Evolutionary conservation across 2,329 filamentous ascomycete species (phyloP).

Genomic region (Ascochyta koolunga): DNA sequence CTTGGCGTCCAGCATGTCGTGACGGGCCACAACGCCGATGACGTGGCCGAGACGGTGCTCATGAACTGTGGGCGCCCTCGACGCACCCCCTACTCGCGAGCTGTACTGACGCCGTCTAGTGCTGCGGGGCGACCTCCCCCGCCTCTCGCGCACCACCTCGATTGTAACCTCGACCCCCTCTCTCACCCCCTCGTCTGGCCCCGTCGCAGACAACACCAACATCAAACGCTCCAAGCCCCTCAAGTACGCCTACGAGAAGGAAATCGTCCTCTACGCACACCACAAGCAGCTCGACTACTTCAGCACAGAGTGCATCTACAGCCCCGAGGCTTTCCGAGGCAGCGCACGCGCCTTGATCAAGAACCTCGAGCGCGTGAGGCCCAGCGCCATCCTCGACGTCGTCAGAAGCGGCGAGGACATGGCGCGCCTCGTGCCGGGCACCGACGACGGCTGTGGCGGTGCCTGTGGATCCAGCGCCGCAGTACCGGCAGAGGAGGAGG

Average conservation of each 20-base stretch:
- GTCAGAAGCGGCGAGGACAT: conserved; percentile 96
- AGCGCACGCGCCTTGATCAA: conserved; percentile 93
- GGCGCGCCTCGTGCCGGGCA: conserved; percentile 77
- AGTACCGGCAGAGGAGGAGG: conserved; percentile 66
- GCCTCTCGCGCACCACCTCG: conserved; percentile 84
- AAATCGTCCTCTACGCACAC: conserved; percentile 96
- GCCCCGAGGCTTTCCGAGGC: conserved; percentile 92
- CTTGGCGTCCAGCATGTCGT: conserved; percentile 91
- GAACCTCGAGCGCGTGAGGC: conserved; percentile 88
- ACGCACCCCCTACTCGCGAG: not conserved
- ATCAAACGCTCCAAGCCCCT: conserved; percentile 96
- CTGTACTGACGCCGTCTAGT: conserved; percentile 50
- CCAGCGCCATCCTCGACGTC: conserved; percentile 93
- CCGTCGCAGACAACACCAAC: conserved; percentile 71
- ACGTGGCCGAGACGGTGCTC: conserved; percentile 94
- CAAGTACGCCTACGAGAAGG: conserved; percentile 98
- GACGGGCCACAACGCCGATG: conserved; percentile 96
- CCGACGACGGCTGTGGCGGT: conserved; percentile 44
- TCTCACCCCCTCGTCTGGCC: conserved; percentile 13
- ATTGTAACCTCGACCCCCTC: conserved; percentile 71
- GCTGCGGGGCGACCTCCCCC: conserved; percentile 84
- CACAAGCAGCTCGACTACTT: conserved; percentile 98
- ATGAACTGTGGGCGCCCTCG: conserved; percentile 86
- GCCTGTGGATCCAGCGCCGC: conserved; percentile 44
- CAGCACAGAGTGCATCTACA: conserved; percentile 98